Conservation (phyloP, 768 basidiomycete species). For the Royoungia palumana region DNA sequence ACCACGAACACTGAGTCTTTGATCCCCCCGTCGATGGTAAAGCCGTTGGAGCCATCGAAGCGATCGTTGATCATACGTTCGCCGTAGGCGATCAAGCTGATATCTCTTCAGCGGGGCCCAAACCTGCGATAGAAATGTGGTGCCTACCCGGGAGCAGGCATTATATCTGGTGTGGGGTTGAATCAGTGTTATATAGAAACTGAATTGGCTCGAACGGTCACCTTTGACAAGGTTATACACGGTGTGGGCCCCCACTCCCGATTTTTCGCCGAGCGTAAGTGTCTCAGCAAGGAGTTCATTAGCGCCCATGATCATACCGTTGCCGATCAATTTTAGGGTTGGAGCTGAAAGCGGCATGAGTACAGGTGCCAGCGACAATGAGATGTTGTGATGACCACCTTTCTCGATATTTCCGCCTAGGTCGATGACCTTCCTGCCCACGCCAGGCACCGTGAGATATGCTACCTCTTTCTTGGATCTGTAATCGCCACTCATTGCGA, state of each 20-base stretch:
- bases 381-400: slow-evolving; percentile 38
- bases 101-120: slow-evolving; percentile 4
- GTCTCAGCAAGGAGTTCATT: slow-evolving; percentile 79
- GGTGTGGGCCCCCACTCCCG: slow-evolving; percentile 67
- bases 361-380: background rate
- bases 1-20: slow-evolving; percentile 67
- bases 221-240: slow-evolving; percentile 60
- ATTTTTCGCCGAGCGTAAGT: slow-evolving; percentile 82
- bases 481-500: slow-evolving; percentile 78
- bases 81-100: slow-evolving; percentile 54
- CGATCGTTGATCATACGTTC: slow-evolving; percentile 69
- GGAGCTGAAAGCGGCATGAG: slow-evolving; percentile 41
- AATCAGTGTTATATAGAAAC: slow-evolving; percentile 16
- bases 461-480: slow-evolving; percentile 80
- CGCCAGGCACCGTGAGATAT: slow-evolving; percentile 72
- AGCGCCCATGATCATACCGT: slow-evolving; percentile 71
- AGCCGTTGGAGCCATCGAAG: slow-evolving; percentile 73
- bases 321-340: slow-evolving; percentile 76
- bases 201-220: slow-evolving; percentile 19
- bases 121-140: background rate
- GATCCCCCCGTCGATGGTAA: slow-evolving; percentile 82
- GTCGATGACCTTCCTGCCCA: slow-evolving; percentile 75
- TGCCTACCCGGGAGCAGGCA: slow-evolving; percentile 61
- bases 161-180: slow-evolving; percentile 48
- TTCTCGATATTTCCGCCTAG: slow-evolving; percentile 85